These are phyloP conservation scores for Dalbergia oliveri DNA, from an alignment of 306 rosid species.

Conservation along the genomic window DNA sequence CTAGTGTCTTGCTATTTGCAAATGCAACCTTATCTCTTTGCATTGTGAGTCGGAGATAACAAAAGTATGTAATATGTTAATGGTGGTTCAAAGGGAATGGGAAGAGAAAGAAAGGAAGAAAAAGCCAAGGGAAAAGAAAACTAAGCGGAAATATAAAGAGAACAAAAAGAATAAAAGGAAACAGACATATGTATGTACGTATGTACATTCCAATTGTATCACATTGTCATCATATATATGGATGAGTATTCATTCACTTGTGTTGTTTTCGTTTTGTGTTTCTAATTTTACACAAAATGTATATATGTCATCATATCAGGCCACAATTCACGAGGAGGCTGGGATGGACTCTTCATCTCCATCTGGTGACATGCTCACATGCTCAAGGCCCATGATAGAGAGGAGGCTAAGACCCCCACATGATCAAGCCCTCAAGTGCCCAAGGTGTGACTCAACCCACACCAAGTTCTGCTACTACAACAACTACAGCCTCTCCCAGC, in stretches of 20 bases:
- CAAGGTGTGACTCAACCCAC: constrained; percentile 82
- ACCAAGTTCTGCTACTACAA: constrained; percentile 90
- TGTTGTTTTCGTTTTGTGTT: too few relatives aligned
- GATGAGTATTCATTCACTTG: too few relatives aligned
- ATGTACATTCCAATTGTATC: background rate
- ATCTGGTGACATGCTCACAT: constrained; percentile 62
- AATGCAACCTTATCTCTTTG: background rate
- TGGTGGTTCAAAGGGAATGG: constrained; percentile 21
- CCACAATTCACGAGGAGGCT: constrained; percentile 62
- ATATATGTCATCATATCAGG: constrained; percentile 51
- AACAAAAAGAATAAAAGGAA: constrained; percentile 46
- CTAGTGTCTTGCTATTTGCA: constrained; percentile 5
- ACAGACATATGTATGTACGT: background rate
- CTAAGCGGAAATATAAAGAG: constrained; percentile 35
- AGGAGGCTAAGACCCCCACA: constrained; percentile 69
- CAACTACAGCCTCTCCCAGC: constrained; percentile 89
- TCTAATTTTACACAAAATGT: background rate
- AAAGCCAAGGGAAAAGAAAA: constrained; percentile 41
- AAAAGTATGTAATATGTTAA: background rate
- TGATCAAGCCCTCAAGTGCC: constrained; percentile 75
- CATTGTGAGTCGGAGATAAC: background rate
- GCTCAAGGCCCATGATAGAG: constrained; percentile 68
- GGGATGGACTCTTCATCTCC: constrained; percentile 74
- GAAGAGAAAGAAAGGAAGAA: constrained; percentile 17
- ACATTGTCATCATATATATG: background rate